Conservation (phyloP, 2,329 filamentous ascomycete species). For the Pseudogymnoascus sp. region DNA sequence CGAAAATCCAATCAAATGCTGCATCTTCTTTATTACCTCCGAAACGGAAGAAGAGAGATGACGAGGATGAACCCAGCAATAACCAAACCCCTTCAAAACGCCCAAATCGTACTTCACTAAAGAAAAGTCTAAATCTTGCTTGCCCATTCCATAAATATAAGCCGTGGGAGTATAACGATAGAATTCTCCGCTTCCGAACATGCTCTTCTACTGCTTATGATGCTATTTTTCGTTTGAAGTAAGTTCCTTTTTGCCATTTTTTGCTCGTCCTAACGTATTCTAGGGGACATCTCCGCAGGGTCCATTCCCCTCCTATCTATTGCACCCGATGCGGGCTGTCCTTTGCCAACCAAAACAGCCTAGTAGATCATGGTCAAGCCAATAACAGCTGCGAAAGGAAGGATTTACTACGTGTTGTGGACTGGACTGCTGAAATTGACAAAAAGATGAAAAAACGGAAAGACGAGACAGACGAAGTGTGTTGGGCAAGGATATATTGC, state of each 20-base stretch:
- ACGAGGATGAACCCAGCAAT: neutral
- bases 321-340: neutral
- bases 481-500: neutral
- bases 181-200: neutral
- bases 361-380: neutral
- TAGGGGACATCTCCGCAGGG: neutral
- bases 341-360: neutral
- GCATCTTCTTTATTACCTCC: neutral
- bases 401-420: neutral
- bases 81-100: neutral
- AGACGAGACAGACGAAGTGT: neutral
- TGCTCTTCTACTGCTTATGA: neutral
- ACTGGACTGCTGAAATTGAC: neutral
- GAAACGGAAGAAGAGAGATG: neutral
- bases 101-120: neutral
- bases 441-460: neutral
- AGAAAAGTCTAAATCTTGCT: neutral
- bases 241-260: neutral
- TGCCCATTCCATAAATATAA: neutral
- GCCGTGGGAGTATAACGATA: neutral
- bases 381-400: neutral
- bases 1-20: neutral
- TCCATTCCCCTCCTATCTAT: neutral
- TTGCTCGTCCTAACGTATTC: neutral
- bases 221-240: slow-evolving; percentile 2